Conservation (phyloP, 306 rosid species). For the Spatholobus suberectus region DNA sequence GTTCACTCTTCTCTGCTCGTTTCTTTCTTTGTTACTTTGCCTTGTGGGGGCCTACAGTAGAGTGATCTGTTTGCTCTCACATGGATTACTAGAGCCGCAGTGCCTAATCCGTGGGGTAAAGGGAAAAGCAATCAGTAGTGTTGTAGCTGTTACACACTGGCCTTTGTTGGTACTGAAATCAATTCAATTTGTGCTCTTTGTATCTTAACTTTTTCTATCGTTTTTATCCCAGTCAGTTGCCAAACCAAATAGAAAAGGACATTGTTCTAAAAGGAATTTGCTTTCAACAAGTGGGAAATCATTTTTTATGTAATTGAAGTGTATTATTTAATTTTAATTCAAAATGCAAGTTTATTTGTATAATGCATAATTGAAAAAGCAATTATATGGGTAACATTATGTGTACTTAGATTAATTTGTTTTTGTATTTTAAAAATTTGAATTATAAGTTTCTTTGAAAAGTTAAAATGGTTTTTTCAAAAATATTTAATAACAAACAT, state of each 20-base stretch:
- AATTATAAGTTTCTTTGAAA: too few relatives aligned
- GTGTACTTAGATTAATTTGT: neutral
- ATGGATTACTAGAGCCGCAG: slow-evolving; percentile 43
- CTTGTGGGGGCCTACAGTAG: slow-evolving; percentile 2
- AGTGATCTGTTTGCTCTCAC: slow-evolving; percentile 21
- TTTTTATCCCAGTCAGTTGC: neutral
- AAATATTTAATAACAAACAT: neutral
- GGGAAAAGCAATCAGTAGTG: neutral
- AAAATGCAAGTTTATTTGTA: neutral
- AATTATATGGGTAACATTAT: neutral
- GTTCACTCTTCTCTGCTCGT: neutral
- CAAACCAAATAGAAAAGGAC: neutral
- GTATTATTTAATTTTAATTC: neutral
- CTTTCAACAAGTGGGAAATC: neutral
- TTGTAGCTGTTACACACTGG: neutral
- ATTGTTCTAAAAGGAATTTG: neutral
- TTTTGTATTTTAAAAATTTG: neutral
- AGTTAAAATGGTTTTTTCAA: neutral
- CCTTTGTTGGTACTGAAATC: neutral
- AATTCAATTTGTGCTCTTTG: neutral
- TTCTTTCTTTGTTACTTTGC: neutral
- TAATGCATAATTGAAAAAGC: neutral
- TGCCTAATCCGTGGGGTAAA: slow-evolving; percentile 7
- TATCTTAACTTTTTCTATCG: neutral
- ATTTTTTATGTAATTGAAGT: neutral